Percentiles rank a stretch among this genome's conserved stretches.
Evolutionary conservation across 179 eudicot species (phyloP).

Genomic region (Beta macrorhiza): DNA sequence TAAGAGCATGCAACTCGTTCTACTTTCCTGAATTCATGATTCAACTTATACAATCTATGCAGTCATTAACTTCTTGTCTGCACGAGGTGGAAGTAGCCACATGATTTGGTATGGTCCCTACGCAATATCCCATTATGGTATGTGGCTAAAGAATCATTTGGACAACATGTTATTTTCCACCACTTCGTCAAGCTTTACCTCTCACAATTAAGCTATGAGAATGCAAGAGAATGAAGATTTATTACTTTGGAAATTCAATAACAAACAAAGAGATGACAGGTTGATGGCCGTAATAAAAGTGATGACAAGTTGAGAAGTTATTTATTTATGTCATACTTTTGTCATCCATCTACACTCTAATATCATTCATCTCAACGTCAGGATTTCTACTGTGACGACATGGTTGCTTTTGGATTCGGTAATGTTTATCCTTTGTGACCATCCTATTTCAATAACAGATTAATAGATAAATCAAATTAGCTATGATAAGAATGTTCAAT

Average conservation of each 20-base stretch:
- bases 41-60: constrained; percentile 75
- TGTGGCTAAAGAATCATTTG: constrained; percentile 34
- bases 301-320: not conserved
- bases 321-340: constrained; percentile 22
- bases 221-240: not conserved
- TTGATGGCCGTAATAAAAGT: too few relatives aligned
- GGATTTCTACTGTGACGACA: constrained; percentile 59
- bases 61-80: constrained; percentile 51
- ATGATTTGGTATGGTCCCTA: constrained; percentile 58
- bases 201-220: constrained; percentile 53
- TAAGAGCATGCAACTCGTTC: not conserved
- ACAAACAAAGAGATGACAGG: not conserved
- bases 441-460: constrained; percentile 36
- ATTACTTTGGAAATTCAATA: not conserved
- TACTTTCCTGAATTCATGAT: not conserved
- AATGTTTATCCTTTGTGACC: constrained; percentile 65
- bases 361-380: constrained; percentile 51
- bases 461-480: not conserved
- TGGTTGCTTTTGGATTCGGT: constrained; percentile 54
- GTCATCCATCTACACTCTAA: constrained; percentile 64
- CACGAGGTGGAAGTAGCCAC: constrained; percentile 67
- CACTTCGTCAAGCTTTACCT: constrained; percentile 44
- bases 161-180: constrained; percentile 26
- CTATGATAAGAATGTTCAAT: too few relatives aligned
- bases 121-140: constrained; percentile 63